Percentiles rank a stretch among this genome's conserved stretches.
Conservation (phyloP, 1,284 basidiomycete genomes). For the Marasmius oreades region DNA sequence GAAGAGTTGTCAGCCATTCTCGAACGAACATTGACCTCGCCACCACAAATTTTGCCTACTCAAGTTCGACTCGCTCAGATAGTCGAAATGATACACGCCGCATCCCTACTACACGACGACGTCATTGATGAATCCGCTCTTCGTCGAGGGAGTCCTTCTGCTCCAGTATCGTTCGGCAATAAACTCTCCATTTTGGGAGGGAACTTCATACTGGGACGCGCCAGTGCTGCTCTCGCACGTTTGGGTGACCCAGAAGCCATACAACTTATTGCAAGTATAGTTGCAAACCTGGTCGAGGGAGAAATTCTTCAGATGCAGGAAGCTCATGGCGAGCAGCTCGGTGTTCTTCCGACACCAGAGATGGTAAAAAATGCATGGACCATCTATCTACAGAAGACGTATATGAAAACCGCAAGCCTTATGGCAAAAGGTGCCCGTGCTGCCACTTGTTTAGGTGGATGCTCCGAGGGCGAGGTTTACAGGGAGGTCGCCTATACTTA, state of each 20-base stretch:
- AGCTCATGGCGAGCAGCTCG: constrained; percentile 31
- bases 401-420: constrained; percentile 93
- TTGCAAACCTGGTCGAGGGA: constrained; percentile 95
- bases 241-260: constrained; percentile 89
- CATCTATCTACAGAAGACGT: constrained; percentile 90
- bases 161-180: constrained; percentile 91
- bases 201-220: constrained; percentile 92
- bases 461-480: constrained; percentile 75
- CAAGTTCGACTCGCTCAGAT: constrained; percentile 94
- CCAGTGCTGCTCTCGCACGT: constrained; percentile 84
- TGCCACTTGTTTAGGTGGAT: constrained; percentile 88
- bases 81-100: constrained; percentile 98
- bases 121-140: constrained; percentile 87
- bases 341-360: constrained; percentile 10
- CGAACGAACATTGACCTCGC: constrained; percentile 58
- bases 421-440: constrained; percentile 94
- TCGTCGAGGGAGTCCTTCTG: constrained; percentile 79
- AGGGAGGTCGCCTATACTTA: constrained; percentile 95
- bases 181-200: constrained; percentile 94
- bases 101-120: constrained; percentile 93
- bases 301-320: constrained; percentile 88
- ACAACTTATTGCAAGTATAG: constrained; percentile 89
- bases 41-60: constrained; percentile 59
- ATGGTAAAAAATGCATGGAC: constrained; percentile 59
- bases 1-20: constrained; percentile 56